Evolutionary conservation across 192 early-diverging fungal genomes (phyloP), one percentile per base, ranked within the genome.

Genomic region (Chytriomyces confervae): DNA sequence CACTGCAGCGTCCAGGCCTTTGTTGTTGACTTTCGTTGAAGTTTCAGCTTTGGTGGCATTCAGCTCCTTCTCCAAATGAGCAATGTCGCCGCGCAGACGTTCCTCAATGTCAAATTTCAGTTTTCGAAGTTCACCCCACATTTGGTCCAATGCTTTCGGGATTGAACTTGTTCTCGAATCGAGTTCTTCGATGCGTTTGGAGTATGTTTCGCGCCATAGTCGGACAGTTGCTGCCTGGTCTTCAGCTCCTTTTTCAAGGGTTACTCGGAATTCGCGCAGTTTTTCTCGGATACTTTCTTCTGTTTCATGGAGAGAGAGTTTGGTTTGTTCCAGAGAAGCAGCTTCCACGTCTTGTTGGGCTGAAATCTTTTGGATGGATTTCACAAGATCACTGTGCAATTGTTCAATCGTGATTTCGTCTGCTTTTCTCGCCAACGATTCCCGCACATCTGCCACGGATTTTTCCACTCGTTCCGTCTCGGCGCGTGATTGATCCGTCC

Each of bases 101-200:
- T 76, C 76, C 7, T 81, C 80, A 62, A 81, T 53, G 50, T 81
- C 80, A 45, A 65, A 77, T 24, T 61, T 24, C 16, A 81, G 13
- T 61, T 71, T 77, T 49, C 76, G 18, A 29, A 81, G 20, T 45
- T 81, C 80, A 0, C 20, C 69, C 76, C 76, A 77, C 8, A 69
- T 72, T 63, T 81, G 80, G n/a, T 81, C 80, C 36, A 81, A 43
- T 23, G 63, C 47, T 53, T 81, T 81, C 10, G 80, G 80, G 24
- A 81, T 63, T 23, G 47, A 6, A 10, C 16, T 27, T 5, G 76
- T 63, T 11, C 76, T 5, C 6, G 20, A 47, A 20, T 81, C 76
- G 10, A 81, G 29, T 24, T 81, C 80, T 61, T 81, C 80, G 20
- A 77, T 49, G 63, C 67, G 53, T 49, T 76, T 77, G 11, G 61